phyloP scores from a whole-genome alignment of 768 basidiomycete genomes.

The Coprinopsis marcescibilis region DNA sequence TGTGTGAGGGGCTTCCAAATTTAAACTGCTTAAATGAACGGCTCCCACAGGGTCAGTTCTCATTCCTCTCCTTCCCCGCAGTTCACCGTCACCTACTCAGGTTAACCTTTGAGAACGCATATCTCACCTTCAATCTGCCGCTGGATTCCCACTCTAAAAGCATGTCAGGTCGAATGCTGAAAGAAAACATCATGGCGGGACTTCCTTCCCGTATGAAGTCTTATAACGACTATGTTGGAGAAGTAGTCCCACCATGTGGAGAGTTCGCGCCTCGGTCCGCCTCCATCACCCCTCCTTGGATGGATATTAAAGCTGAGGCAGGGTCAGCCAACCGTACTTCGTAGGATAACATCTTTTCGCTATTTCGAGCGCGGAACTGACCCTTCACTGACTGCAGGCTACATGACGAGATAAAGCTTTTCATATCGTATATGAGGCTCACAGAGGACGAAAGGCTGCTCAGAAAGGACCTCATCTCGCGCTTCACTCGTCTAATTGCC shows the following conservation, averaged over 20 bases:
- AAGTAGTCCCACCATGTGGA: constrained; percentile 18
- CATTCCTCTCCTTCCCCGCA: too few relatives aligned
- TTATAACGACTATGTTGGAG: constrained; percentile 16
- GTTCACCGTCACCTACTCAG: too few relatives aligned
- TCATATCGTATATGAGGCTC: constrained; percentile 20
- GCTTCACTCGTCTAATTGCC: constrained; percentile 18
- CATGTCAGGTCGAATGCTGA: too few relatives aligned
- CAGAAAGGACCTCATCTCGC: constrained; percentile 16
- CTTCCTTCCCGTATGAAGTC: constrained; percentile 16
- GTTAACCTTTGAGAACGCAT: too few relatives aligned
- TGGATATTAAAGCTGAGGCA: neutral
- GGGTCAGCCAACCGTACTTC: constrained; percentile 1
- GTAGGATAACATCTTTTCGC: too few relatives aligned
- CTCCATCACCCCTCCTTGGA: constrained; percentile 11
- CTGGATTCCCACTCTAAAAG: too few relatives aligned
- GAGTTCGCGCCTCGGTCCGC: constrained; percentile 11
- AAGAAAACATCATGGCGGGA: constrained; percentile 16
- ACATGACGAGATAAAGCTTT: constrained; percentile 17
- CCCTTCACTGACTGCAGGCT: too few relatives aligned
- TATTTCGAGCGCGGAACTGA: too few relatives aligned
- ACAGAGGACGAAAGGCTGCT: constrained; percentile 13
- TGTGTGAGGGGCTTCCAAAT: too few relatives aligned
- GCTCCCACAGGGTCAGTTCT: too few relatives aligned
- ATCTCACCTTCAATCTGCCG: too few relatives aligned
- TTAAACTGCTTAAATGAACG: too few relatives aligned